These are phyloP conservation scores for Yarrowia osloensis DNA, from an alignment of 805 yeast genomes.

Conservation along the genomic window DNA sequence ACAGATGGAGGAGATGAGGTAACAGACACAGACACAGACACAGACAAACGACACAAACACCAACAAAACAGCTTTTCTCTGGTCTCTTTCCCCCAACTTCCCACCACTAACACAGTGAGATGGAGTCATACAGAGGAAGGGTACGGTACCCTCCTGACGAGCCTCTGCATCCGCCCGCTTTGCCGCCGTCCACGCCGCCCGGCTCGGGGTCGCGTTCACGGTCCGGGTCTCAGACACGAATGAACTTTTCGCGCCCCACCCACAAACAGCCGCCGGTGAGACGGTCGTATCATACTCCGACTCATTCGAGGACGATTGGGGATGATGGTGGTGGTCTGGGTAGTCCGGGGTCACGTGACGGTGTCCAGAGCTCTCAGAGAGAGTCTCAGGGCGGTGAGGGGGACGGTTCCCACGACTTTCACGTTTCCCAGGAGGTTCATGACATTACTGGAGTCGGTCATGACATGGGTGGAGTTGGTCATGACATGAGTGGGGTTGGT, in stretches of 20 bases:
- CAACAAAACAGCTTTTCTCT: background rate
- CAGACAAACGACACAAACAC: background rate
- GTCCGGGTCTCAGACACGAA: background rate
- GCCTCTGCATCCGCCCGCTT: slow-evolving; percentile 5
- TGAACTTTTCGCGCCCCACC: slow-evolving; percentile 22
- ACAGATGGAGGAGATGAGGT: too few relatives aligned
- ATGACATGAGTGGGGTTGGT: too few relatives aligned
- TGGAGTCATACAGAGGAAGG: slow-evolving; percentile 31
- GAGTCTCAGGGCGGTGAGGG: too few relatives aligned
- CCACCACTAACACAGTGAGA: slow-evolving; percentile 10
- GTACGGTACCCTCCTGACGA: slow-evolving; percentile 18
- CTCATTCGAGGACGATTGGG: background rate
- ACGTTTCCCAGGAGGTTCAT: too few relatives aligned
- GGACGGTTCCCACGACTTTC: too few relatives aligned
- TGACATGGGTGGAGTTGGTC: too few relatives aligned
- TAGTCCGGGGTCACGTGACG: too few relatives aligned
- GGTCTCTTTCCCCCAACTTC: too few relatives aligned
- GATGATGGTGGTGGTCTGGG: too few relatives aligned
- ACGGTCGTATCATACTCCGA: slow-evolving; percentile 5
- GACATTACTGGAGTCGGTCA: too few relatives aligned
- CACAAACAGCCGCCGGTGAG: background rate
- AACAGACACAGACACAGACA: too few relatives aligned
- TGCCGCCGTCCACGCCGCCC: background rate
- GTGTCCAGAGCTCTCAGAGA: too few relatives aligned
- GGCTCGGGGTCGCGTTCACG: background rate